phyloP scores from a whole-genome alignment of 805 yeast genomes.

The Candida odintsovae region DNA sequence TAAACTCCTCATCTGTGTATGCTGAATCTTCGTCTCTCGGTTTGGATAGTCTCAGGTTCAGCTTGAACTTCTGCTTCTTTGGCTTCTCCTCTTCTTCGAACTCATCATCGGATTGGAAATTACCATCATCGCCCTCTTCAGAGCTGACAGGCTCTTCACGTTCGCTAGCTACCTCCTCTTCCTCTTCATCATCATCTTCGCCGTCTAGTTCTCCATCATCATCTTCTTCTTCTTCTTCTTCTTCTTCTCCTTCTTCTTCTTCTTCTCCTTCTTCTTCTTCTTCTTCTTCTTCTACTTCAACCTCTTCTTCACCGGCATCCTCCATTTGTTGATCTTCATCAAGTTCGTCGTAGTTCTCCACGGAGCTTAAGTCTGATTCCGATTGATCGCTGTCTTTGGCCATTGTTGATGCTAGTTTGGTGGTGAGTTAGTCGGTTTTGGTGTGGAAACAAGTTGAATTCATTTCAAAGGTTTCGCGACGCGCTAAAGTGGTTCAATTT shows the following conservation, averaged over 20 bases:
- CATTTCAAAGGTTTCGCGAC: background rate
- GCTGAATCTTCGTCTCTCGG: background rate
- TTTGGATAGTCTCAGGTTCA: slow-evolving; percentile 11
- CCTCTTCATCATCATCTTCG: slow-evolving; percentile 17
- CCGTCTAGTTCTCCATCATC: slow-evolving; percentile 13
- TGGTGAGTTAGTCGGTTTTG: background rate
- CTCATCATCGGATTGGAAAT: slow-evolving; percentile 15
- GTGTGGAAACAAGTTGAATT: background rate
- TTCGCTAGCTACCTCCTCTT: slow-evolving; percentile 11
- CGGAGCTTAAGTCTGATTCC: slow-evolving; percentile 4
- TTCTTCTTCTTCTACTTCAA: slow-evolving; percentile 12
- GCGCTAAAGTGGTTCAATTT: too few species aligned
- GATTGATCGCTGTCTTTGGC: background rate
- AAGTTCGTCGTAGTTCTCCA: slow-evolving; percentile 2
- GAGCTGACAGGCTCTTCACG: slow-evolving; percentile 9
- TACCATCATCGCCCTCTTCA: slow-evolving; percentile 12
- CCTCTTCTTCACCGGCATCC: slow-evolving; percentile 5
- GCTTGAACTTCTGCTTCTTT: slow-evolving; percentile 12
- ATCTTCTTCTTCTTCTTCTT: slow-evolving; percentile 10
- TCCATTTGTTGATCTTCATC: slow-evolving; percentile 3
- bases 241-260: slow-evolving; percentile 15
- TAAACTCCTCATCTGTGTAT: background rate
- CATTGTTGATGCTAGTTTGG: background rate
- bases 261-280: slow-evolving; percentile 17
- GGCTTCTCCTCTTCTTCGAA: slow-evolving; percentile 9